A percentile compares a stretch with the other conserved stretches of the same genome.
These are phyloP conservation scores for Quercus agrifolia DNA, from an alignment of 306 rosid species.

Conservation along the genomic window DNA sequence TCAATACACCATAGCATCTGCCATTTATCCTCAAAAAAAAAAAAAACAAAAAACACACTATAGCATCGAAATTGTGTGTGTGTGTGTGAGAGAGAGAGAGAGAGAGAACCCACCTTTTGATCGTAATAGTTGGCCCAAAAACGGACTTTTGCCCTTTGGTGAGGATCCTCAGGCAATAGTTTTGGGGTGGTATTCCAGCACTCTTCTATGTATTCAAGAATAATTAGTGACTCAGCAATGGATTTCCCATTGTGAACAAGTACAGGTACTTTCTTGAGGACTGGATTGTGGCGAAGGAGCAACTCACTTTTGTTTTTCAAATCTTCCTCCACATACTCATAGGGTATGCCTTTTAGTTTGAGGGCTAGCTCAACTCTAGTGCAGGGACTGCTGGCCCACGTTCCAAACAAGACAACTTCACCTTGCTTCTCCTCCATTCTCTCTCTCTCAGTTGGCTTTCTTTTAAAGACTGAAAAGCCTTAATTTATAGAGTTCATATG, in stretches of 20 bases:
- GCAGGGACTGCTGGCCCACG: not conserved
- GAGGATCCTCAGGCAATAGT: slow-evolving; percentile 36
- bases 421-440: slow-evolving; percentile 5
- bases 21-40: too few relatives aligned
- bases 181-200: slow-evolving; percentile 32
- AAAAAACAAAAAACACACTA: too few relatives aligned
- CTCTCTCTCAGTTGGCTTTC: not conserved
- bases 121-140: slow-evolving; percentile 40
- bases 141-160: slow-evolving; percentile 32
- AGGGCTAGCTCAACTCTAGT: slow-evolving; percentile 35
- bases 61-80: too few relatives aligned
- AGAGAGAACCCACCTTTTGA: not conserved
- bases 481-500: too few relatives aligned
- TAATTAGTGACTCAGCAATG: slow-evolving; percentile 33
- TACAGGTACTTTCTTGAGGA: slow-evolving; percentile 31
- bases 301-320: slow-evolving; percentile 32
- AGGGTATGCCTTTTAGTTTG: slow-evolving; percentile 39
- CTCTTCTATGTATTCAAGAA: slow-evolving; percentile 48
- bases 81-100: too few relatives aligned
- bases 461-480: too few relatives aligned
- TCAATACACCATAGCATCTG: too few relatives aligned
- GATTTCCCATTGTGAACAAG: slow-evolving; percentile 38
- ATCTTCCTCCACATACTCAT: slow-evolving; percentile 39
- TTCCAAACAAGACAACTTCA: slow-evolving; percentile 24
- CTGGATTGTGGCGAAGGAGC: slow-evolving; percentile 31